These are phyloP conservation scores for Pseudogymnoascus sp. DNA, from an alignment of 2,329 filamentous ascomycete species.

Conservation along the genomic window DNA sequence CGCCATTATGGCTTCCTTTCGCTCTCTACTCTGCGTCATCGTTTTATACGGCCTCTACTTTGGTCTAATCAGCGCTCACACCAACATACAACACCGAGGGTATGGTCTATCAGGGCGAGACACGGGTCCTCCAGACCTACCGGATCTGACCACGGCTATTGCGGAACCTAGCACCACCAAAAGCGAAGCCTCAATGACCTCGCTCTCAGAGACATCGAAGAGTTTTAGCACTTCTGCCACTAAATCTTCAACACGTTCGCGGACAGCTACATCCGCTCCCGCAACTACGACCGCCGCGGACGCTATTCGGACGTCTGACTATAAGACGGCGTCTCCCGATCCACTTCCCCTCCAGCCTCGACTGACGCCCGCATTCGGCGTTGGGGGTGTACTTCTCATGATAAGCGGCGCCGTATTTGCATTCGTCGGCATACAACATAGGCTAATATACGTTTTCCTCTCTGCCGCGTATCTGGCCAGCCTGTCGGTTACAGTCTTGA, in stretches of 20 bases:
- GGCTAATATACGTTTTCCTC: conserved; percentile 70
- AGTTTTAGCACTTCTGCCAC: background rate
- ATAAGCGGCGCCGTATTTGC: conserved; percentile 61
- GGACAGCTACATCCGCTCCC: background rate
- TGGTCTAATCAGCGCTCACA: conserved; percentile 3
- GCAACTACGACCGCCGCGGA: background rate
- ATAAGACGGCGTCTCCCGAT: conserved; percentile 8
- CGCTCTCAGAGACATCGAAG: background rate
- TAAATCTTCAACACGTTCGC: conserved; percentile 4
- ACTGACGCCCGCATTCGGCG: conserved; percentile 73
- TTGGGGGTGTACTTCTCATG: conserved; percentile 71
- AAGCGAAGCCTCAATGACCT: conserved; percentile 7
- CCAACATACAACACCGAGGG: background rate
- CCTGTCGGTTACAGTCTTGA: conserved; percentile 69
- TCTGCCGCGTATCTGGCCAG: conserved; percentile 67
- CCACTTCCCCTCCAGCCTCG: conserved; percentile 62
- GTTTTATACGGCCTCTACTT: conserved; percentile 4
- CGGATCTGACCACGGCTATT: background rate
- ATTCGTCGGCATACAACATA: conserved; percentile 75
- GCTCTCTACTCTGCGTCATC: conserved; percentile 1
- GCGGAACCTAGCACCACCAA: conserved; percentile 8
- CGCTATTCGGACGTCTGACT: background rate
- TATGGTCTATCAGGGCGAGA: conserved; percentile 1
- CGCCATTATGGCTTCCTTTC: conserved; percentile 8
- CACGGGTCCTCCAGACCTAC: conserved; percentile 1